Base-by-base conservation (phyloP, 305 asterid species). In the Nicotiana rustica region DNA sequence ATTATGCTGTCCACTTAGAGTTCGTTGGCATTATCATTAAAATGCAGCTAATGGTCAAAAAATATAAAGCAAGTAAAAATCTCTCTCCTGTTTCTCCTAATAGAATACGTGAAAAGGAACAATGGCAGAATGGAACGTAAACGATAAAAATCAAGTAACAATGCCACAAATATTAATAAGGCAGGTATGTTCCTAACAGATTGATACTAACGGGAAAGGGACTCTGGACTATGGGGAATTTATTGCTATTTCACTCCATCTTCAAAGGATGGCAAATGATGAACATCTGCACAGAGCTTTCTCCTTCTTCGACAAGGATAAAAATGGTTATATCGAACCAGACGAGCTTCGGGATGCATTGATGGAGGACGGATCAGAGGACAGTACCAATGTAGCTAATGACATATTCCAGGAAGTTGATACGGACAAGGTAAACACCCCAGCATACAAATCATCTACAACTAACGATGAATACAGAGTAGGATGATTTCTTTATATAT, bases 331-430 rank as follows among this genome's bases (percentile, higher is more conserved):
- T 86, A 95, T 95, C 15, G 98, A 92, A 85, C 97, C 96, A 14
- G 89, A 89, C 81, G 98, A 93, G 87, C 97, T 95, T 73, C 91
- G 89, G 12, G 91, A 90, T 79, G 93, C 98, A 82, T 84, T 95
- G 84, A 91, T 85, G 93, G 98, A 95, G 88, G 98, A 93, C 62
- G 97, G 96, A 33, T 91, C 84, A 59, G 97, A 93, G 82, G 93
- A 93, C 81, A 86, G 94, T 86, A 83, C 91, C 67, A 91, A 91
- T 86, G 88, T 95, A 80, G 97, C 95, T 33, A 93, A 93, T 87
- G 99, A 95, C 82, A 95, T 95, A 61, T 92, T 95, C 86, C 98
- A 91, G 89, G 99, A 95, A 88, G 98, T 92, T 83, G 97, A 95
- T 89, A 92, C 97, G 0, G 97, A 95, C 87, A 93, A 95, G 99